A percentile compares a stretch with the other conserved stretches of the same genome.
These are phyloP conservation scores for Radiomyces spectabilis DNA, from an alignment of 192 early-diverging fungal genomes.

Conservation along the genomic window DNA sequence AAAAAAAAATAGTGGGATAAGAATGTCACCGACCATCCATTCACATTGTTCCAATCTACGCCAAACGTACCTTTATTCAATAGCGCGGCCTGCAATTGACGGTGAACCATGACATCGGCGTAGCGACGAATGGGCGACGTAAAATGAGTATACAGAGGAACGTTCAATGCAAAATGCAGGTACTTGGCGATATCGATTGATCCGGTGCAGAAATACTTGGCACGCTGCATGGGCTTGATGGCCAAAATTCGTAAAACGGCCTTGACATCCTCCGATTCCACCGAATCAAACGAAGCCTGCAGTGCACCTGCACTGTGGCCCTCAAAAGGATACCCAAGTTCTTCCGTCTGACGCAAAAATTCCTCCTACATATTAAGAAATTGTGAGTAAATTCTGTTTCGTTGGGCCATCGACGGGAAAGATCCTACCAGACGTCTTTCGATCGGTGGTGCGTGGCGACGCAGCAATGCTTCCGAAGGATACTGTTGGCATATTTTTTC, in stretches of 20 bases:
- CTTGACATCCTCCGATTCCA: constrained; percentile 46
- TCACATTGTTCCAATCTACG: too few species aligned
- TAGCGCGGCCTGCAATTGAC: constrained; percentile 68
- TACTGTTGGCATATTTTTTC: constrained; percentile 79
- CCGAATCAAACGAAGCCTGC: constrained; percentile 50
- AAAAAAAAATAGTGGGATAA: background rate
- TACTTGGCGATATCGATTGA: constrained; percentile 64
- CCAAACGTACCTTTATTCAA: constrained; percentile 26
- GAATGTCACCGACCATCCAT: too few species aligned
- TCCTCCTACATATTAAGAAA: constrained; percentile 33
- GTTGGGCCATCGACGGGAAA: too few species aligned
- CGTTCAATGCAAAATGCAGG: constrained; percentile 90
- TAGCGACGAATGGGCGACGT: constrained; percentile 98
- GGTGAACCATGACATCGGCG: constrained; percentile 95
- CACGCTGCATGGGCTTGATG: constrained; percentile 95
- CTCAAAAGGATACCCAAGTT: constrained; percentile 72
- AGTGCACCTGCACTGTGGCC: constrained; percentile 49
- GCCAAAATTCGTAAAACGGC: constrained; percentile 76
- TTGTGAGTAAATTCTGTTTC: too few species aligned
- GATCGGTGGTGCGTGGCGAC: constrained; percentile 71
- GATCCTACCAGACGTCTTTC: constrained; percentile 38
- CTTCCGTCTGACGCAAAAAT: constrained; percentile 38
- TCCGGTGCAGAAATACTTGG: constrained; percentile 97
- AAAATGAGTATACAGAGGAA: constrained; percentile 95
- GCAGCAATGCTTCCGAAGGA: constrained; percentile 89